These are phyloP conservation scores for Rubia peregrina DNA, from an alignment of 305 asterid genomes.

Conservation along the genomic window DNA sequence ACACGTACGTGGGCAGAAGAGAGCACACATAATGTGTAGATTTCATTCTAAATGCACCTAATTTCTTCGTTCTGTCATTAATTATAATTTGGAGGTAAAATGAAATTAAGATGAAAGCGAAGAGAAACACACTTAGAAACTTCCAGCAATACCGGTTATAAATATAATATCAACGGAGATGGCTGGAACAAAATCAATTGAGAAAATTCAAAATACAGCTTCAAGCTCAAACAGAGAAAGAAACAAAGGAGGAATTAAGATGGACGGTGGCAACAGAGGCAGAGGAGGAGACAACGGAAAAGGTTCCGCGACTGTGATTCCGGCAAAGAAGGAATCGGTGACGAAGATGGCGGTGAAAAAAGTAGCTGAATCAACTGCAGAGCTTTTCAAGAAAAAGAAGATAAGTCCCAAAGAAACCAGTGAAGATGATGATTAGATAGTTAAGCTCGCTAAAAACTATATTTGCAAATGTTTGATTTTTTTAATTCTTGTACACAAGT, in stretches of 20 bases:
- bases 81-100: too few species aligned
- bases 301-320: background rate
- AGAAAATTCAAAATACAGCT: background rate
- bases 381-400: background rate
- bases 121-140: background rate
- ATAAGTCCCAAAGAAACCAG: background rate
- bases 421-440: background rate
- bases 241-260: too few species aligned
- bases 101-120: background rate
- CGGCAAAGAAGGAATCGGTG: background rate
- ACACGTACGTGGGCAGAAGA: too few species aligned
- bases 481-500: background rate
- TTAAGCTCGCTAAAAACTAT: background rate
- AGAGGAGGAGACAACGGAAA: background rate
- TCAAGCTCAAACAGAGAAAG: background rate
- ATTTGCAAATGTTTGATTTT: background rate
- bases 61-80: too few species aligned
- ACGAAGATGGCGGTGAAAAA: background rate
- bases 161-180: background rate
- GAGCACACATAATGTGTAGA: too few species aligned
- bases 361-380: background rate
- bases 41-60: too few species aligned
- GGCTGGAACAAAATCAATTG: background rate
- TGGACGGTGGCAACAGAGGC: background rate
- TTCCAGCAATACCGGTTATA: background rate